Evolutionary conservation across 768 basidiomycete species (phyloP).

Genomic region (Lepiota subincarnata): DNA sequence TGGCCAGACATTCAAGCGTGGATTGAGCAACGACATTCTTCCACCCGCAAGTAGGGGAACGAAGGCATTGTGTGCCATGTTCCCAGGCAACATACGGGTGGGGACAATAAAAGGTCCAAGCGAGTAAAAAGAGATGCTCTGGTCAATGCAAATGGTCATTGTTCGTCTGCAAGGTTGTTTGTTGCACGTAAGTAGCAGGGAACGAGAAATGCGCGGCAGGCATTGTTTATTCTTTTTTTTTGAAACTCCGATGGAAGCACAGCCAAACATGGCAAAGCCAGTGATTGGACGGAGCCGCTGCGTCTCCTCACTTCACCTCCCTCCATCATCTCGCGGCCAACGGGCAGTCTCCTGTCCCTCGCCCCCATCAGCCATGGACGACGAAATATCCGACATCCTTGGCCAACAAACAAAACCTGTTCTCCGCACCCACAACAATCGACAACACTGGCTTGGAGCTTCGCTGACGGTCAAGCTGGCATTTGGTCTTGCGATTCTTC

Average conservation of each 20-base stretch:
- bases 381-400: conserved; percentile 70
- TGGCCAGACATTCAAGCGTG: conserved; percentile 72
- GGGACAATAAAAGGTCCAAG: conserved; percentile 24
- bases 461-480: conserved; percentile 38
- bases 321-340: conserved; percentile 32
- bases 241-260: conserved; percentile 16
- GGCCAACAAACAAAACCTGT: conserved; percentile 48
- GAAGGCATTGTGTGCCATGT: conserved; percentile 72
- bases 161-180: neutral
- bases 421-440: conserved; percentile 21
- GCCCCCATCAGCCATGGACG: conserved; percentile 45
- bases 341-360: conserved; percentile 25
- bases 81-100: conserved; percentile 75
- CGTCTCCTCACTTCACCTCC: conserved; percentile 25
- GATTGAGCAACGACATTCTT: conserved; percentile 59
- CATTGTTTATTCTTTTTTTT: conserved; percentile 14
- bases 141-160: neutral
- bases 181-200: too few species aligned
- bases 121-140: conserved; percentile 9
- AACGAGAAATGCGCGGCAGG: neutral
- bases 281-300: conserved; percentile 24
- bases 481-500: conserved; percentile 31
- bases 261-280: conserved; percentile 31
- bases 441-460: conserved; percentile 28
- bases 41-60: conserved; percentile 79